phyloP scores from a whole-genome alignment of 2,329 filamentous ascomycete species.

The Epichloe amarillans region DNA sequence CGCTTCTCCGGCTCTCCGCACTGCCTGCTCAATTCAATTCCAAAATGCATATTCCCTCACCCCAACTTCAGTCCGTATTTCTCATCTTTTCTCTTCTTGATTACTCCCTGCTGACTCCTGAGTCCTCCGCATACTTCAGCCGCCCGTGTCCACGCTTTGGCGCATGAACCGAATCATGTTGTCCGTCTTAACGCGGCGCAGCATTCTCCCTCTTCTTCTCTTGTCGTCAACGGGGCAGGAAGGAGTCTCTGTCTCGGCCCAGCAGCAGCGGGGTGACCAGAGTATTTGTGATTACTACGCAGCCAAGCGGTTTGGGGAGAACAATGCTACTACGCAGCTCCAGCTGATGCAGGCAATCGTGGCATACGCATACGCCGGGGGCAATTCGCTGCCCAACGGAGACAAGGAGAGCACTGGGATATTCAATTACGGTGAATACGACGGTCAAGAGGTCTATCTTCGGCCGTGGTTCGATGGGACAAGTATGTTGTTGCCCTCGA shows the following conservation, averaged over 20 bases:
- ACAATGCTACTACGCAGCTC: slow-evolving; percentile 13
- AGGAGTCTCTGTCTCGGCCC: neutral
- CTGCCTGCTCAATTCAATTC: neutral
- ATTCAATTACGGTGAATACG: slow-evolving; percentile 14
- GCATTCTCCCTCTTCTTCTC: neutral
- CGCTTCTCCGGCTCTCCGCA: neutral
- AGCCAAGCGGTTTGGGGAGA: slow-evolving; percentile 11
- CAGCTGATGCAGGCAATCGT: slow-evolving; percentile 17
- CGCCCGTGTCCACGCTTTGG: neutral
- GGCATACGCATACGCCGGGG: slow-evolving; percentile 17
- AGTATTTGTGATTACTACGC: slow-evolving; percentile 21
- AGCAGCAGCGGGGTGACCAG: neutral
- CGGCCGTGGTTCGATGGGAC: slow-evolving; percentile 19
- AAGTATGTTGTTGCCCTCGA: slow-evolving; percentile 6
- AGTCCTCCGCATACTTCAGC: neutral
- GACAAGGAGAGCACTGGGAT: slow-evolving; percentile 14
- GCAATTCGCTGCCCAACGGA: slow-evolving; percentile 7
- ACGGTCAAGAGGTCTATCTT: slow-evolving; percentile 12
- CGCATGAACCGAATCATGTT: neutral
- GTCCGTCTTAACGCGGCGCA: neutral
- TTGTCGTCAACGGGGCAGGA: neutral
- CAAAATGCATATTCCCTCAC: neutral
- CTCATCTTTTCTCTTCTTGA: too few relatives aligned
- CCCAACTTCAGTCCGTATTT: neutral
- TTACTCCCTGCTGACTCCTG: neutral